Evolutionary conservation across 495 filamentous ascomycete genomes (phyloP), one percentile per base, ranked within the genome.

Genomic region (Neohortaea acidophila): DNA sequence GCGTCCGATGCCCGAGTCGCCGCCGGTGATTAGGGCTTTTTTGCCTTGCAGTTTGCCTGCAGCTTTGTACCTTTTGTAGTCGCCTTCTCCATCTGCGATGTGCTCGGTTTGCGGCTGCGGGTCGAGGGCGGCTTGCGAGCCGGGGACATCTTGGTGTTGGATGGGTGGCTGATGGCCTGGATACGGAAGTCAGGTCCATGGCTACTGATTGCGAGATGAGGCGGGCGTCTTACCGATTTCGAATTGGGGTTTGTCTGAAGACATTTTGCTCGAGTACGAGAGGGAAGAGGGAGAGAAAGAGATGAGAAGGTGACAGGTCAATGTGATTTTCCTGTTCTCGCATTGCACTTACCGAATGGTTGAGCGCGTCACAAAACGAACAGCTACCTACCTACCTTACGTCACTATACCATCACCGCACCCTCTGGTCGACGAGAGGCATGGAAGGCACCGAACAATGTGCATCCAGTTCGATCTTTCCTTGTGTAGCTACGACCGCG

Each of bases 161-260:
- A 85, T 66, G 2, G 79, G 81, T 39, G 78, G 59, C 42, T 72
- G 50, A 53, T 84, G 73, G 28, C 79, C 81, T 84, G 28, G 13
- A 29, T 7, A 9, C 15, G 4, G 10, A 35, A 24, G 40, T 53
- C 22, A 50, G n/a, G n/a, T n/a, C n/a, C n/a, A n/a, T n/a, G n/a
- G n/a, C n/a, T n/a, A n/a, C n/a, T n/a, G n/a, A n/a, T n/a, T n/a
- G 28, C 17, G 33, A 31, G 30, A 4, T 15, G 19, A 32, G 24
- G 25, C 10, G 33, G 10, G 6, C 12, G 13, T 21, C 61, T 40
- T 53, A 73, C 70, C 70, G 17, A 55, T 51, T 32, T 69, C 58
- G 50, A 75, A 76, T 48, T 73, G 69, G 26, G 64, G 60, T 40
- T 47, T 47, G 26, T 36, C 44, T 17, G 43, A 35, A 25, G 39